These are phyloP conservation scores for Exophiala spinifera DNA, from an alignment of 2,329 filamentous ascomycete genomes.

Conservation along the genomic window DNA sequence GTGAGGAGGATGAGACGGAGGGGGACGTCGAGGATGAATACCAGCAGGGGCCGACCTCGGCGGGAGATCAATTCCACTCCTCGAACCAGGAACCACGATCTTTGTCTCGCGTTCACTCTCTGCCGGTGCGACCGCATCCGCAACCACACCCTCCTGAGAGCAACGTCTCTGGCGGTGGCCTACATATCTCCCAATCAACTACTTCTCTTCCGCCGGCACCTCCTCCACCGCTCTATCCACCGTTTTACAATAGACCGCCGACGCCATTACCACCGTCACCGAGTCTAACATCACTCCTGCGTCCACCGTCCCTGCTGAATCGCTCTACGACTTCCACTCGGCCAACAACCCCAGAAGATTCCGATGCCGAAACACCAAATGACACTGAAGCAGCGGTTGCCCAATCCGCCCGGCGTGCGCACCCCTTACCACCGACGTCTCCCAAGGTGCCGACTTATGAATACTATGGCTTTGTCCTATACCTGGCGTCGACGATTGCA, in stretches of 20 bases:
- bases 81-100: constrained; percentile 2
- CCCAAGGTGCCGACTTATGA: constrained; percentile 98
- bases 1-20: constrained; percentile 21
- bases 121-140: constrained; percentile 16
- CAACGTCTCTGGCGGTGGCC: not conserved
- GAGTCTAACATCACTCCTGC: constrained; percentile 84
- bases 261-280: constrained; percentile 91
- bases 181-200: constrained; percentile 24
- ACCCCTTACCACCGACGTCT: constrained; percentile 73
- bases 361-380: constrained; percentile 71
- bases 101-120: constrained; percentile 18
- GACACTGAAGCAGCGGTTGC: constrained; percentile 61
- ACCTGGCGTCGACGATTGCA: constrained; percentile 78
- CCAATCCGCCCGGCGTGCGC: constrained; percentile 56
- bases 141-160: not conserved
- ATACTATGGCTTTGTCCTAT: constrained; percentile 97
- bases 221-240: constrained; percentile 63
- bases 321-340: constrained; percentile 65
- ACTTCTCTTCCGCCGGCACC: constrained; percentile 38
- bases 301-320: constrained; percentile 54
- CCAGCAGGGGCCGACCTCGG: constrained; percentile 14
- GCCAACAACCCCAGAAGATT: constrained; percentile 90
- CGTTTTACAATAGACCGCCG: constrained; percentile 96
- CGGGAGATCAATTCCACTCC: constrained; percentile 3
- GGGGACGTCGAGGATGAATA: constrained; percentile 19